phyloP scores from a whole-genome alignment of 768 basidiomycete species.

The Boletus rex-veris region DNA sequence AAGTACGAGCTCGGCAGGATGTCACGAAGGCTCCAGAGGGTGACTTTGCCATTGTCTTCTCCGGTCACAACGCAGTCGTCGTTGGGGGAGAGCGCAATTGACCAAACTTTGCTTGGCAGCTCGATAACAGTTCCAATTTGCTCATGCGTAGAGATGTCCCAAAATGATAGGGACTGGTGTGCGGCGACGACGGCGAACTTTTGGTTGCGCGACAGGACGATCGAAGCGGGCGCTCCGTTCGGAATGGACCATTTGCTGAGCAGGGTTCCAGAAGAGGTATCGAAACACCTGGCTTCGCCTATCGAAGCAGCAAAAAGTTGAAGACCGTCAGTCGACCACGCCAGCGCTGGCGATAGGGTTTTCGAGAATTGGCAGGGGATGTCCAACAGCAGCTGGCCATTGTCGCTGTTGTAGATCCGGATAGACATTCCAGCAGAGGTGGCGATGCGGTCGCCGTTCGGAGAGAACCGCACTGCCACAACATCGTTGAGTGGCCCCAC shows the following conservation, averaged over 20 bases:
- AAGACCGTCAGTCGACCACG: neutral
- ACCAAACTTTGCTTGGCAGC: neutral
- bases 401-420: neutral
- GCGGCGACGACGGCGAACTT: neutral
- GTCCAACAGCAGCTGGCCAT: neutral
- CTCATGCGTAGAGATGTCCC: neutral
- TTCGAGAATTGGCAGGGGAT: neutral
- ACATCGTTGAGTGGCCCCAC: neutral
- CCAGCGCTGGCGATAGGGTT: neutral
- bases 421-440: neutral
- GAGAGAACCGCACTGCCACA: neutral
- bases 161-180: neutral
- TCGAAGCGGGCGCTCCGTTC: neutral
- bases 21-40: neutral
- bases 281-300: neutral
- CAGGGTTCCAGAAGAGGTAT: neutral
- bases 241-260: neutral
- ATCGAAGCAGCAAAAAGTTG: neutral
- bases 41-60: neutral
- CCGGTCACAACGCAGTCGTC: neutral
- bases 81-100: neutral
- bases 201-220: neutral
- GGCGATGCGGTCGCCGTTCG: neutral
- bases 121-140: neutral
- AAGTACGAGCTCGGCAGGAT: slow-evolving; percentile 2